Evolutionary conservation across 345 rosid species (phyloP).

Genomic region (Atalantia buxifolia): DNA sequence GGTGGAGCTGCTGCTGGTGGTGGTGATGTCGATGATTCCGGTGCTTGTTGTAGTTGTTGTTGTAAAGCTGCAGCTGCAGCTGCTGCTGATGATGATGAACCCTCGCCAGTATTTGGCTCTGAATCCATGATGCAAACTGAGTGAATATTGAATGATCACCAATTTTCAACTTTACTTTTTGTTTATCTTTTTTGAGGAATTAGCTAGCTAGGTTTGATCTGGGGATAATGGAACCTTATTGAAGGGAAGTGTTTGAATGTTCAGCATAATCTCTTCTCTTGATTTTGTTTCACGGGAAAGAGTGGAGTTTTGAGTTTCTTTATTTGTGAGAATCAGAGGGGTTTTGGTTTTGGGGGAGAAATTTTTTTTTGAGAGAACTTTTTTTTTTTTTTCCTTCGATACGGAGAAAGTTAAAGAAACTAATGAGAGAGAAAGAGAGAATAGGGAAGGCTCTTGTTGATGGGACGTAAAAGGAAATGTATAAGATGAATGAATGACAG

Average conservation of each 20-base stretch:
- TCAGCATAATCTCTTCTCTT: neutral
- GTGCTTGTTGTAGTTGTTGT: neutral
- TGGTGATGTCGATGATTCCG: constrained; percentile 12
- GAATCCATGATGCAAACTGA: constrained; percentile 29
- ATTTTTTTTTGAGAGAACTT: neutral
- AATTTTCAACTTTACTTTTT: neutral
- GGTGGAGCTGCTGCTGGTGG: constrained; percentile 27
- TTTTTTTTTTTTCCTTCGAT: no score
- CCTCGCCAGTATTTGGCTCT: constrained; percentile 22
- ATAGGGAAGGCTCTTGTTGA: neutral
- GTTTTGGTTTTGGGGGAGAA: constrained; percentile 9
- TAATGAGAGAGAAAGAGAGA: constrained; percentile 6
- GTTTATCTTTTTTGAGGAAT: neutral
- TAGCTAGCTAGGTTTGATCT: neutral
- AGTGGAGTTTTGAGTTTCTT: neutral
- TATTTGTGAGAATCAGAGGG: neutral
- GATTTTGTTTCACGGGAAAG: constrained; percentile 16
- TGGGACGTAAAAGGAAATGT: constrained; percentile 14
- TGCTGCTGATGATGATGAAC: constrained; percentile 3
- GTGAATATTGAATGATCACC: neutral
- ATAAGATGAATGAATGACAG: constrained; percentile 8
- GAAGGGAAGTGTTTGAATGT: neutral
- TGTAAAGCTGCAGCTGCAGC: constrained; percentile 19
- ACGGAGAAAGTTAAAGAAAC: neutral
- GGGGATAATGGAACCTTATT: neutral